Base-by-base conservation (phyloP, 768 basidiomycete species). In the Boletus subparvulus region DNA sequence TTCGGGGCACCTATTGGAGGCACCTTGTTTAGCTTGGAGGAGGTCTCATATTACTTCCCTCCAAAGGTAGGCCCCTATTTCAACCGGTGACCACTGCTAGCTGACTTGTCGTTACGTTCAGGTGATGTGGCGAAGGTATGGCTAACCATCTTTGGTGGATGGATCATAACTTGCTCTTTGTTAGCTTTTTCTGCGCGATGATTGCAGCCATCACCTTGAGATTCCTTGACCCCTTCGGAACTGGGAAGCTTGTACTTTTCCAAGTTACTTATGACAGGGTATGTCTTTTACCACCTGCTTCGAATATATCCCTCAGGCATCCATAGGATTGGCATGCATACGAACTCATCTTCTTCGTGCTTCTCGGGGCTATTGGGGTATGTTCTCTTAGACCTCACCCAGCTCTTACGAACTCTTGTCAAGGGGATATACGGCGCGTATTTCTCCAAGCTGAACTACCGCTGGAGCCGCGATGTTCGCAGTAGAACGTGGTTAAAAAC, bases 1-100 rank as follows among this genome's bases (percentile, higher is more conserved):
- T 98, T 98, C 67, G 96, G 96, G 45, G 95, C 96, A 0, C 97
- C 97, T 1, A 92, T 99, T 45, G 96, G 93, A 24, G 93, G 94
- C 13, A 93, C 92, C 1, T 69, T 96, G 50, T 96, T 96, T 71
- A 92, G 92, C 61, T 74, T 98, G 61, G 96, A 98, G 72, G 96
- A 98, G 71, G 94, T 96, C 7, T 92, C 90, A 5, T 96, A 96
- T 70, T 98, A 92, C 74, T 98, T 98, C 71, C 97, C 96, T 13
- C 89, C 95, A 0, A 97, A 97, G 78, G 90, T 86, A 55, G 5
- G 63, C 35, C 26, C 62, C 55, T 6, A 24, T 36, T 52, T 39
- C 37, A 12, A 45, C 47, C 37, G 3, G 3, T 42, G 7, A 11
- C 9, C 26, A 12, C 19, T 43, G 13, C 28, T 19, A 6, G 6